Evolutionary conservation across 305 asterid genomes (phyloP).

Genomic region (Fraxinus sp.): DNA sequence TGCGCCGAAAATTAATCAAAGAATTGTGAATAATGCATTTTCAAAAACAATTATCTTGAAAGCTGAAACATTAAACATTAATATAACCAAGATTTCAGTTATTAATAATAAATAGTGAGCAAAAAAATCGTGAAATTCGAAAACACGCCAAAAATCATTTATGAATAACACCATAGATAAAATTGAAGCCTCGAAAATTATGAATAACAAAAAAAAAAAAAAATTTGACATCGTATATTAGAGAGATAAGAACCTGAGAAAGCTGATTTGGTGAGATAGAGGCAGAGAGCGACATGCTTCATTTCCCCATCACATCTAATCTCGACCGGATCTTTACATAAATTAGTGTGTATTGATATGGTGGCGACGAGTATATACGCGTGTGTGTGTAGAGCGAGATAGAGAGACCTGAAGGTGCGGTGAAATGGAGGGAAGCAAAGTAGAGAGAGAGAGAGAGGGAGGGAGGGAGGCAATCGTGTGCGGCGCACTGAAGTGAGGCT

Average conservation of each 20-base stretch:
- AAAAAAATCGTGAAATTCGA: not conserved
- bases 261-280: constrained; percentile 31
- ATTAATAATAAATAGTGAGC: not conserved
- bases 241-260: constrained; percentile 37
- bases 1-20: not conserved
- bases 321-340: constrained; percentile 10
- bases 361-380: not conserved
- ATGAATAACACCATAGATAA: no score
- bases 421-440: constrained; percentile 25
- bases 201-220: not conserved
- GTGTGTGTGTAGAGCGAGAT: not conserved
- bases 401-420: constrained; percentile 23
- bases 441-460: not conserved
- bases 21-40: not conserved
- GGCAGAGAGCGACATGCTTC: constrained; percentile 48
- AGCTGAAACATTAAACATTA: not conserved
- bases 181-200: not conserved
- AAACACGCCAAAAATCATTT: not conserved
- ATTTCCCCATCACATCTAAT: constrained; percentile 25
- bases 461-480: no score
- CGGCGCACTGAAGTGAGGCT: not conserved
- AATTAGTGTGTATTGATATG: not conserved
- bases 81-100: not conserved
- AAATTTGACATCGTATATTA: not conserved
- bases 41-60: not conserved